These are phyloP conservation scores for Auricularia auricula-judae DNA, from an alignment of 768 basidiomycete genomes.

Conservation along the genomic window DNA sequence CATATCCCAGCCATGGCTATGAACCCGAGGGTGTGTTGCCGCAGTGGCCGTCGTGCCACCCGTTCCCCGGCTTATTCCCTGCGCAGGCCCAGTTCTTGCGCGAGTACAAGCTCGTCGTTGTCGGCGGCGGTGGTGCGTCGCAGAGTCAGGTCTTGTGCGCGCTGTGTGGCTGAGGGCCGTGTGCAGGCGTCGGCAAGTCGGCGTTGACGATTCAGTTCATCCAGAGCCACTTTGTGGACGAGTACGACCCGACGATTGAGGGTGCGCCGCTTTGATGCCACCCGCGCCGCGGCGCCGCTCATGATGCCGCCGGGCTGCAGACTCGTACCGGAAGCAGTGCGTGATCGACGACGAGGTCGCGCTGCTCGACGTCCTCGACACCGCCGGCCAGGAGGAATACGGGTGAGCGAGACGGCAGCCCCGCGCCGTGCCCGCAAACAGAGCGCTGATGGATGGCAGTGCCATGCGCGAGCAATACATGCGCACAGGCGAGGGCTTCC, in stretches of 20 bases:
- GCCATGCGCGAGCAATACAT: constrained; percentile 99
- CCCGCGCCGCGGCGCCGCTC: neutral
- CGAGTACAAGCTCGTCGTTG: constrained; percentile 98
- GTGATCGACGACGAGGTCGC: constrained; percentile 99
- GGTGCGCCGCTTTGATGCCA: constrained; percentile 29
- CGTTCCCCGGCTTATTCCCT: too few species aligned
- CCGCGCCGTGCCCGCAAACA: neutral
- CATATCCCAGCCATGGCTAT: too few species aligned
- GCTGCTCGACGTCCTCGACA: constrained; percentile 91
- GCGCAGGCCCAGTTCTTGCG: constrained; percentile 75
- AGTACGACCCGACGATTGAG: constrained; percentile 94
- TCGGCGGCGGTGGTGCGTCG: constrained; percentile 85
- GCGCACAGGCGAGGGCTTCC: constrained; percentile 96
- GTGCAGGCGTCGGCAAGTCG: constrained; percentile 65
- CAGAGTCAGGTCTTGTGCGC: neutral
- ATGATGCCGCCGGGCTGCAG: constrained; percentile 26
- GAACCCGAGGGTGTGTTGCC: too few species aligned
- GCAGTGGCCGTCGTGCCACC: too few species aligned
- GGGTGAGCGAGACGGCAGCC: constrained; percentile 42
- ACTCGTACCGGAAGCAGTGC: constrained; percentile 95
- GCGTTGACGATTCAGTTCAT: constrained; percentile 97
- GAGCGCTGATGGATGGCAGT: constrained; percentile 28
- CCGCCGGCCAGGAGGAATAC: constrained; percentile 97
- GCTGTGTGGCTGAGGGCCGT: neutral
- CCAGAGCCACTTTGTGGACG: constrained; percentile 87